phyloP scores from a whole-genome alignment of 2,329 filamentous ascomycete genomes.

The Fusarium sp. region DNA sequence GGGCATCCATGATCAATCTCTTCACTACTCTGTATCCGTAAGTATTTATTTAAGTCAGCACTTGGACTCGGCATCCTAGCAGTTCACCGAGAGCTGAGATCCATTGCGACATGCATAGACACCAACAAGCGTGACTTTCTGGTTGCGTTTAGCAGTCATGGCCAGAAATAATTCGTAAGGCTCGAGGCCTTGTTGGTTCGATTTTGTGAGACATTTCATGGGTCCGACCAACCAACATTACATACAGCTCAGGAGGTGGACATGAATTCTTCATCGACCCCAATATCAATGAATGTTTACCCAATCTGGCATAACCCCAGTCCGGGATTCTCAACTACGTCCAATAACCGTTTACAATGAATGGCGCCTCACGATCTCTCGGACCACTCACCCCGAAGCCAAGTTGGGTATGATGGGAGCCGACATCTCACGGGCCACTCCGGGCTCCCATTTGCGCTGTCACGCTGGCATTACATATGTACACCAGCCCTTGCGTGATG shows the following conservation, averaged over 20 bases:
- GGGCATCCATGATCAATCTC: conserved; percentile 30
- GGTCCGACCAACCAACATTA: background rate
- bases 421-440: conserved; percentile 32
- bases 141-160: background rate
- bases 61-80: conserved; percentile 26
- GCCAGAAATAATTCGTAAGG: conserved; percentile 28
- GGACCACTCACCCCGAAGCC: conserved; percentile 24
- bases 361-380: conserved; percentile 13
- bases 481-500: conserved; percentile 33
- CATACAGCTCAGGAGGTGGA: background rate
- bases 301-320: conserved; percentile 1
- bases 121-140: conserved; percentile 9
- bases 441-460: conserved; percentile 15
- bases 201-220: conserved; percentile 31
- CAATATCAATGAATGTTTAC: background rate
- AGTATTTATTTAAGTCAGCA: conserved; percentile 26
- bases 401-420: conserved; percentile 15
- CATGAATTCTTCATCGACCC: conserved; percentile 4
- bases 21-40: conserved; percentile 13
- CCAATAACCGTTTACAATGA: conserved; percentile 12
- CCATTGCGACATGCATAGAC: conserved; percentile 14
- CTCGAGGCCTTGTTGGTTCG: conserved; percentile 31
- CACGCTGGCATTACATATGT: conserved; percentile 19
- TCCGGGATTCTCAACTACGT: conserved; percentile 11
- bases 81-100: conserved; percentile 10